Base-by-base conservation (phyloP, 2,329 filamentous ascomycete genomes). In the Ophiostoma sp. region DNA sequence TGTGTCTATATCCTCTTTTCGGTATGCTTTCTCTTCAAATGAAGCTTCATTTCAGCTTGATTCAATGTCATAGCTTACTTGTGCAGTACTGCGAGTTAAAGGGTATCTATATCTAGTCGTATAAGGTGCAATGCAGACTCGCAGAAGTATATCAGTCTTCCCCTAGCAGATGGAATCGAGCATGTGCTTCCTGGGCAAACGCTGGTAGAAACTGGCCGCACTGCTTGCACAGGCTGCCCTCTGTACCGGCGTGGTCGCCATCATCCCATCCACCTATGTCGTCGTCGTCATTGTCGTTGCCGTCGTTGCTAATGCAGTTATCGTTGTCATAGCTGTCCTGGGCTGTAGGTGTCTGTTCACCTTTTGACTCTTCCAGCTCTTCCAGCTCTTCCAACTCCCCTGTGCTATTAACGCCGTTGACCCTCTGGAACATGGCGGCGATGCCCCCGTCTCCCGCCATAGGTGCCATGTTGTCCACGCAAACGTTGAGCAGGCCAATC, bases 401-500 rank as follows among this genome's bases (percentile, higher is more conserved):
- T 3, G 27, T 27, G 27, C 27, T 27, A 27, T 1, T 27, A 27
- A 27, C 27, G 27, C 27, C 27, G 27, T 45, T 64, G 92, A 67
- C 82, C 83, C 74, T 81, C 87, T 40, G 44, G 76, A 97, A 96
- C 92, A 97, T 96, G 74, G 82, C 85, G 0, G 84, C 84, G 72
- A 97, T 97, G 74, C 97, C 88, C 0, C 91, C 91, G n/a, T 79
- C 81, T 42, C 83, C 84, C 9, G 84, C 86, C 16, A 80, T 81
- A 55, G 84, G 80, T 1, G 83, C 83, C 88, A 98, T 94, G 75
- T 97, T 96, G 14, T 91, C 90, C 7, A 91, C 93, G 63, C 92
- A 93, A 36, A 98, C 81, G 72, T 97, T 98, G 69, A 98, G 81
- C 66, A 98, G 80, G 72, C 90, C 91, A 18, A 97, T 78, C 72